These are phyloP conservation scores for Entrophospora sp. DNA, from an alignment of 192 early-diverging fungal genomes.

Conservation along the genomic window DNA sequence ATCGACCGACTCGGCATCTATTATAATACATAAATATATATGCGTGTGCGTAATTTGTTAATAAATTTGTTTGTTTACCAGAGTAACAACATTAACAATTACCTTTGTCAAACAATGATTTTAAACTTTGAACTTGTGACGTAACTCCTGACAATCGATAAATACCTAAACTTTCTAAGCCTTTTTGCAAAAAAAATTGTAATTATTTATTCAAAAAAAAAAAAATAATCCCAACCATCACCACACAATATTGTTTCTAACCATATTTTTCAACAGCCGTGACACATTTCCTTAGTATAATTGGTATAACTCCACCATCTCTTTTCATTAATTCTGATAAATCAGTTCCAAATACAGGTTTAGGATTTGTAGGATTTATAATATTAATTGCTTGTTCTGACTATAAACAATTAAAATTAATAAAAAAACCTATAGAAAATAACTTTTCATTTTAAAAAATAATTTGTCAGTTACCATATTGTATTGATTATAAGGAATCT, in stretches of 20 bases:
- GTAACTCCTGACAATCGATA: constrained; percentile 84
- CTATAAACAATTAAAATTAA: no score
- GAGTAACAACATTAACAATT: no score
- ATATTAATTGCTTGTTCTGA: constrained; percentile 47
- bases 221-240: neutral
- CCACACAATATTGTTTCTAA: no score
- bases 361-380: constrained; percentile 62
- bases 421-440: neutral
- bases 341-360: constrained; percentile 78
- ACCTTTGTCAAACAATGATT: constrained; percentile 67
- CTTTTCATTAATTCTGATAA: constrained; percentile 61
- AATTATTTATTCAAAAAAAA: neutral
- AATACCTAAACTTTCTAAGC: constrained; percentile 69
- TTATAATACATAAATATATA: neutral
- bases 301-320: constrained; percentile 64
- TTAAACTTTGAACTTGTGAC: constrained; percentile 64
- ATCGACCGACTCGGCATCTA: constrained; percentile 58
- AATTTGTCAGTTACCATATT: constrained; percentile 28
- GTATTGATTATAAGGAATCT: constrained; percentile 39
- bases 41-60: neutral
- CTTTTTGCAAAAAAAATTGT: constrained; percentile 21
- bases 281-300: constrained; percentile 71
- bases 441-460: neutral
- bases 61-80: no score
- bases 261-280: constrained; percentile 72